phyloP scores from a whole-genome alignment of 2,329 filamentous ascomycete genomes.

The Trichoderma atroviride region DNA sequence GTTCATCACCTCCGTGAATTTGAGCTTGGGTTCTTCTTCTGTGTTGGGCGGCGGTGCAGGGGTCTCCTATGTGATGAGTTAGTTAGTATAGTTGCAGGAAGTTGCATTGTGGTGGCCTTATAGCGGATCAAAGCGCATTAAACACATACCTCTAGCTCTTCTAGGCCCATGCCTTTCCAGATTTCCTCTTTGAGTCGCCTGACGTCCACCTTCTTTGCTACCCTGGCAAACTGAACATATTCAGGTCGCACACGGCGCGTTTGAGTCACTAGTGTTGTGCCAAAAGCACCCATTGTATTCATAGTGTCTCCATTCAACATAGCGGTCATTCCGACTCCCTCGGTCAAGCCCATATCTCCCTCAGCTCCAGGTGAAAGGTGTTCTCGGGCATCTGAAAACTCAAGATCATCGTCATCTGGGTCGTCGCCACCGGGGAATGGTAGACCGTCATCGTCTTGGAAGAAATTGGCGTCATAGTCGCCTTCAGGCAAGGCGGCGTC shows the following conservation, averaged over 20 bases:
- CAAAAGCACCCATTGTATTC: slow-evolving; percentile 56
- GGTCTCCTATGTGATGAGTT: slow-evolving; percentile 14
- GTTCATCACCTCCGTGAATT: slow-evolving; percentile 92
- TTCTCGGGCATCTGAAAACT: slow-evolving; percentile 80
- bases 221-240: slow-evolving; percentile 70
- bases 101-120: neutral
- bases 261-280: slow-evolving; percentile 68
- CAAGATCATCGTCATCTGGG: slow-evolving; percentile 68
- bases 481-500: slow-evolving; percentile 65
- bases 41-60: slow-evolving; percentile 32
- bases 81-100: neutral
- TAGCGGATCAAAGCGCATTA: neutral
- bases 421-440: slow-evolving; percentile 65
- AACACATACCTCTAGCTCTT: slow-evolving; percentile 53
- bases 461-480: slow-evolving; percentile 96
- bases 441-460: slow-evolving; percentile 85
- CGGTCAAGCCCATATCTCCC: slow-evolving; percentile 50
- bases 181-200: slow-evolving; percentile 69
- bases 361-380: slow-evolving; percentile 71
- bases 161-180: slow-evolving; percentile 67
- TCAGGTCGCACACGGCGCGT: slow-evolving; percentile 65
- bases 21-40: slow-evolving; percentile 60
- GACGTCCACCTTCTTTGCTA: slow-evolving; percentile 73
- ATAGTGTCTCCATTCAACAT: slow-evolving; percentile 55
- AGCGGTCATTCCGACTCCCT: slow-evolving; percentile 53